Percentiles rank a stretch among this genome's conserved stretches.
Evolutionary conservation across 257 asterid species (phyloP).

Genomic region (Gentiana straminea): DNA sequence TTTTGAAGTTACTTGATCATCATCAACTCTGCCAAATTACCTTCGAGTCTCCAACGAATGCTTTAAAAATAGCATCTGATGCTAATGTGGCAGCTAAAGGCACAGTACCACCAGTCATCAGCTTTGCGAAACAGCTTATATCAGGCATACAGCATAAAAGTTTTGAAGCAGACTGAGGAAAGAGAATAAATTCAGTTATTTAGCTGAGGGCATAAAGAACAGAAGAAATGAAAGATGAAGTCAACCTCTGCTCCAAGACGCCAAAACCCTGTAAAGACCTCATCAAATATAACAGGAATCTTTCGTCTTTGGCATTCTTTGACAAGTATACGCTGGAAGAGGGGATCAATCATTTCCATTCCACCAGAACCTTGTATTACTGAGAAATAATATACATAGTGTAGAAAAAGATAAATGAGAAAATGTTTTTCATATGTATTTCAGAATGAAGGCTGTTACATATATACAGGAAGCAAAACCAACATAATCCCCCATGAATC

Average conservation of each 20-base stretch:
- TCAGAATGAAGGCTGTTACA: no score
- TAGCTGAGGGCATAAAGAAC: slow-evolving; percentile 3
- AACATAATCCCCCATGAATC: no score
- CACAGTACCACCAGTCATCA: slow-evolving; percentile 94
- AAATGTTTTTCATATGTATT: no score
- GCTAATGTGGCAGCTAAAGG: slow-evolving; percentile 95
- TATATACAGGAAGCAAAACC: no score
- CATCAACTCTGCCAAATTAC: slow-evolving; percentile 19
- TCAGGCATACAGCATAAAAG: slow-evolving; percentile 79
- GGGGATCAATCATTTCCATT: slow-evolving; percentile 92
- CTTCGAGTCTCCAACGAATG: slow-evolving; percentile 91
- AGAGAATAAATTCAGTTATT: slow-evolving; percentile 9
- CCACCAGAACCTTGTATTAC: slow-evolving; percentile 97
- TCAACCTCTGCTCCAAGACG: slow-evolving; percentile 93
- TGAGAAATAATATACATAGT: slow-evolving; percentile 17
- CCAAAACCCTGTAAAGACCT: slow-evolving; percentile 98
- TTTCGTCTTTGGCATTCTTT: slow-evolving; percentile 62
- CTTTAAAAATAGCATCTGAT: slow-evolving; percentile 61
- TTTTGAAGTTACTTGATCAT: no score
- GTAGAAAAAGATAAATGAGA: no score
- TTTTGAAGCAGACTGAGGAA: slow-evolving; percentile 80
- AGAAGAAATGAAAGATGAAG: slow-evolving; percentile 2
- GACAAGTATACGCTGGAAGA: slow-evolving; percentile 82
- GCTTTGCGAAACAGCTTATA: slow-evolving; percentile 88
- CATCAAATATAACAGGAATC: slow-evolving; percentile 90